These are phyloP conservation scores for Coemansia sp. DNA, from an alignment of 192 early-diverging fungal genomes.

Conservation along the genomic window DNA sequence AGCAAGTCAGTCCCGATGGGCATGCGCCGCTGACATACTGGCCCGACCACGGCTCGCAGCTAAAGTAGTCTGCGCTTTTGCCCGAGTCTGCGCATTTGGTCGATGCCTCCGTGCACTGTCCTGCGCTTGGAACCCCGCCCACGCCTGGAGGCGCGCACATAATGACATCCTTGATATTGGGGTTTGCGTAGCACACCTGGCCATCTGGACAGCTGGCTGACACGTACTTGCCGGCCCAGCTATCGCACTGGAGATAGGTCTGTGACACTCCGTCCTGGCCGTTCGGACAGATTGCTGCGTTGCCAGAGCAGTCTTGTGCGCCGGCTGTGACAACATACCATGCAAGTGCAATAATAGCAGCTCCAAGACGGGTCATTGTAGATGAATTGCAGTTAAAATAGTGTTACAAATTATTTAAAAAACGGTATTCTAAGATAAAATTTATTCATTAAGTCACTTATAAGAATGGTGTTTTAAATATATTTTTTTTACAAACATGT, in stretches of 20 bases:
- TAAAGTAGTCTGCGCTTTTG: conserved; percentile 27
- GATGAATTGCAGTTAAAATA: too few species aligned
- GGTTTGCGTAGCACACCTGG: conserved; percentile 56
- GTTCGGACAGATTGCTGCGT: conserved; percentile 48
- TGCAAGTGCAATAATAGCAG: conserved; percentile 21
- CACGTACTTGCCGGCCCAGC: conserved; percentile 31
- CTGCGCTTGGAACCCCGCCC: conserved; percentile 25
- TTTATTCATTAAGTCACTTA: too few species aligned
- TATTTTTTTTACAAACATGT: too few species aligned
- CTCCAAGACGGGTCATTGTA: conserved; percentile 39
- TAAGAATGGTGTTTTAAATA: too few species aligned
- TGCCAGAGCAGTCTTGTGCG: conserved; percentile 47
- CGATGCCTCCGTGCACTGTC: conserved; percentile 36
- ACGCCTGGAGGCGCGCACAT: conserved; percentile 49
- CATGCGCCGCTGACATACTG: conserved; percentile 40
- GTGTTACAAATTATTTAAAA: too few species aligned
- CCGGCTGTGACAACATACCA: neutral
- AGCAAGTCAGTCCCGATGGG: conserved; percentile 30
- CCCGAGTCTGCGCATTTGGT: conserved; percentile 44
- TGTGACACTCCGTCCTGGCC: conserved; percentile 46
- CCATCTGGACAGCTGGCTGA: conserved; percentile 32
- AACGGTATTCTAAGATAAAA: too few species aligned
- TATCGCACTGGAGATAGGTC: conserved; percentile 56
- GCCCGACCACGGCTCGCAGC: conserved; percentile 48
- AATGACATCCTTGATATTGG: conserved; percentile 30